Percentiles rank a stretch among this genome's conserved stretches.
phyloP scores from a whole-genome alignment of 805 yeast species.

The Candida orba region DNA sequence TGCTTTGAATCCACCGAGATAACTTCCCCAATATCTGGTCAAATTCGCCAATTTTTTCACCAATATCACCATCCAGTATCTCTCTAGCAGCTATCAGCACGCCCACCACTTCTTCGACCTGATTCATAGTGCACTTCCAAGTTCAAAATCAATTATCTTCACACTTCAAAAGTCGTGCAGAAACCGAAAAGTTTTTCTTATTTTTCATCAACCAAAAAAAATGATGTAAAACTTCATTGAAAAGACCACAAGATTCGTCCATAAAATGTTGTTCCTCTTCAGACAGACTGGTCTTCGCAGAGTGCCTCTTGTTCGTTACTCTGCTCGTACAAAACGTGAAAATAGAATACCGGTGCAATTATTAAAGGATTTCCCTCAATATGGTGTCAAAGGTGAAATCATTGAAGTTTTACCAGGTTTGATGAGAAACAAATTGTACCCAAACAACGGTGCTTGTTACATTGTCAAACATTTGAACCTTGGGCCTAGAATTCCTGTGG shows the following conservation, averaged over 20 bases:
- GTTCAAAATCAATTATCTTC: no score
- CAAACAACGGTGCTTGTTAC: slow-evolving; percentile 67
- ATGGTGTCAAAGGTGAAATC: slow-evolving; percentile 69
- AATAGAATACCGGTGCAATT: slow-evolving; percentile 66
- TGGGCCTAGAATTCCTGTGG: slow-evolving; percentile 23
- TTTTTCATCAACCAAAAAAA: no score
- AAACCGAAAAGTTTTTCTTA: neutral
- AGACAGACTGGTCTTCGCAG: slow-evolving; percentile 10
- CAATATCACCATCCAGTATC: no score
- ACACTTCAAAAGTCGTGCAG: no score
- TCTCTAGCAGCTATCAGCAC: no score
- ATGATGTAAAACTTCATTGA: no score
- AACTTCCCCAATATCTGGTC: neutral
- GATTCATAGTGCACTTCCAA: no score
- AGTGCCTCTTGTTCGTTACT: slow-evolving; percentile 32
- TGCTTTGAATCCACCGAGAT: neutral
- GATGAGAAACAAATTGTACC: slow-evolving; percentile 76
- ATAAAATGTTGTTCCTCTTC: slow-evolving; percentile 8
- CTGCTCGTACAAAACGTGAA: slow-evolving; percentile 42
- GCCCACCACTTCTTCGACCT: no score
- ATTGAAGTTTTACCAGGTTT: slow-evolving; percentile 68
- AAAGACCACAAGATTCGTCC: no score
- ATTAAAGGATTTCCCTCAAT: slow-evolving; percentile 53
- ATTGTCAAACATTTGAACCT: slow-evolving; percentile 29
- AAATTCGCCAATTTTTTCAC: neutral